A percentile compares a stretch with the other conserved stretches of the same genome.
phyloP scores from a whole-genome alignment of 306 rosid species.

The Malus orientalis region DNA sequence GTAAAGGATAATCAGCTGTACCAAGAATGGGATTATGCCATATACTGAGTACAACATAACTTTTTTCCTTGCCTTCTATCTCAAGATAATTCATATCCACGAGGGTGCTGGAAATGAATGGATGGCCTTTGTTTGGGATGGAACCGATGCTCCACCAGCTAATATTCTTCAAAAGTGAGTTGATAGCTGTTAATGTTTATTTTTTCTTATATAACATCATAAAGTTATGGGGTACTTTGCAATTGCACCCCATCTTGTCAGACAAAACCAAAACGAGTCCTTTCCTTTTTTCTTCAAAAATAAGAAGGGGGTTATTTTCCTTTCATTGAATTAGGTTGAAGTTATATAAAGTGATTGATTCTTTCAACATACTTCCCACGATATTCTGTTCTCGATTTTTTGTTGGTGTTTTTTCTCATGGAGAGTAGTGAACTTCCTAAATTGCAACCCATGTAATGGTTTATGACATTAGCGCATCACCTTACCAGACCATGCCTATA shows the following conservation, averaged over 20 bases:
- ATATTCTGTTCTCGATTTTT: background rate
- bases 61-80: slow-evolving; percentile 6
- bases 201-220: background rate
- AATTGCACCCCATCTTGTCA: background rate
- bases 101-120: slow-evolving; percentile 31
- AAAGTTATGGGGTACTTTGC: background rate
- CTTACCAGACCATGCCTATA: background rate
- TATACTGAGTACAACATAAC: slow-evolving; percentile 12
- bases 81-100: slow-evolving; percentile 46
- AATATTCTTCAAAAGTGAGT: slow-evolving; percentile 41
- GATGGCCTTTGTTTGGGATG: slow-evolving; percentile 69
- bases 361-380: background rate
- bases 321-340: background rate
- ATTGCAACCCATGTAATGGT: background rate
- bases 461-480: background rate
- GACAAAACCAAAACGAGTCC: background rate
- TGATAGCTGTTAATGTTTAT: slow-evolving; percentile 1
- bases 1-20: background rate
- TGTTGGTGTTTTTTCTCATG: background rate
- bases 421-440: background rate
- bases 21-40: background rate
- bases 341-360: background rate
- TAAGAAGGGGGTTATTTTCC: background rate
- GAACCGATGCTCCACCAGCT: slow-evolving; percentile 56
- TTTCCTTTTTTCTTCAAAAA: background rate